Evolutionary conservation across 768 basidiomycete genomes (phyloP).

Genomic region (Leccinum sublutescens): DNA sequence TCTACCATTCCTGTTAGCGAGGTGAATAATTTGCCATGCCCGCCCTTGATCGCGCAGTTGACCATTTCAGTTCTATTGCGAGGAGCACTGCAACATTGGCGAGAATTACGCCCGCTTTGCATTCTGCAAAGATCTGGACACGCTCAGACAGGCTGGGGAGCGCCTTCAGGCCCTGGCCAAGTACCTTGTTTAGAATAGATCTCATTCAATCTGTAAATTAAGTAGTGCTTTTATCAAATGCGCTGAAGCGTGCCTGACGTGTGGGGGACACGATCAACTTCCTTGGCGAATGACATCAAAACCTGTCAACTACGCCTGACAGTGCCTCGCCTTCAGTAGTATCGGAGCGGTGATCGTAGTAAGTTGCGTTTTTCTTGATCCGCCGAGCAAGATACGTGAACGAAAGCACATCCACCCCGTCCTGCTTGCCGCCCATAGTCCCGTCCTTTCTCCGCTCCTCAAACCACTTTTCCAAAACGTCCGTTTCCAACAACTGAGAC

Average conservation of each 20-base stretch:
- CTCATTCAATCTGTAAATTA: background rate
- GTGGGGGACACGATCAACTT: background rate
- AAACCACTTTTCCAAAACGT: conserved; percentile 50
- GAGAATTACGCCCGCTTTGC: conserved; percentile 88
- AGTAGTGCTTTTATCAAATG: background rate
- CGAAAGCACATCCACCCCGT: conserved; percentile 71
- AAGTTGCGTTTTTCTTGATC: conserved; percentile 75
- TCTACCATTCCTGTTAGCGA: conserved; percentile 95
- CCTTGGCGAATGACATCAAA: conserved; percentile 22
- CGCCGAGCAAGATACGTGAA: conserved; percentile 80
- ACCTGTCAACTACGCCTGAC: conserved; percentile 66
- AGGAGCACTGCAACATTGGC: conserved; percentile 81
- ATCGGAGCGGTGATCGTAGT: conserved; percentile 61
- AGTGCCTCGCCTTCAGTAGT: conserved; percentile 50
- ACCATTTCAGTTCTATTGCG: conserved; percentile 77
- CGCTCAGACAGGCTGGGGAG: conserved; percentile 76
- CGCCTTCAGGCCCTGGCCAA: conserved; percentile 74
- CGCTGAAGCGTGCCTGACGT: background rate
- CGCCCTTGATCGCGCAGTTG: conserved; percentile 3
- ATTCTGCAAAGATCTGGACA: conserved; percentile 94
- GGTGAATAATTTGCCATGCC: conserved; percentile 43
- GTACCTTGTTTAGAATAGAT: conserved; percentile 42
- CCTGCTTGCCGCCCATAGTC: conserved; percentile 52
- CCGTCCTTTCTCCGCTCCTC: conserved; percentile 37
- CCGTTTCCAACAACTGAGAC: conserved; percentile 62